Base-by-base conservation (phyloP, 306 rosid species). In the Betula pendula region DNA sequence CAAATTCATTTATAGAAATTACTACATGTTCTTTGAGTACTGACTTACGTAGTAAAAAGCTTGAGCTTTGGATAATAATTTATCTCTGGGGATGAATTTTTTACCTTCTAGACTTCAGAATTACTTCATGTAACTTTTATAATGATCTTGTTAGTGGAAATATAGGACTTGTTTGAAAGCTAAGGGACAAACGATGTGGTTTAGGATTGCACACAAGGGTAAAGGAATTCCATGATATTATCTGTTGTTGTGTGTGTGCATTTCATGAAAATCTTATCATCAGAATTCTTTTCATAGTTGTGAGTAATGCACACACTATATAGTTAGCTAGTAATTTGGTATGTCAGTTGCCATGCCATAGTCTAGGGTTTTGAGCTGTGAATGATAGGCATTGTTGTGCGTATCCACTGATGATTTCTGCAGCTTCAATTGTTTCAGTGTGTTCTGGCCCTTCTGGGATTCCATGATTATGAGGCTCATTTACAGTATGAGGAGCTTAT, bases 401-500 rank as follows among this genome's bases (percentile, higher is more conserved):
- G 56, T 66, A 66, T 73, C 53, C 63, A 70, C 38, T 33, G 15
- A 69, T 53, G 27, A 44, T 2, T 29, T 55, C 24, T 74, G 48
- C 55, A 45, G 55, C 67, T 65, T 69, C 75, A 58, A 16, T 68
- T 59, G 56, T 71, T 9, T 78, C 8, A 29, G 51, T 71, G 71
- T 83, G 56, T 48, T 77, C n/a, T n/a, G n/a, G n/a, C n/a, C n/a
- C n/a, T n/a, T n/a, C n/a, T 58, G 14, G 38, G 42, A 38, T 44
- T 62, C 22, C 31, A 22, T 25, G 25, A 33, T 9, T 33, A 65
- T 66, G 50, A 19, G 42, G 6, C 29, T 53, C 27, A 7, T 20
- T 20, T 53, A 20, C 27, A 53, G 20, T 20, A 53, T 53, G n/a
- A 53, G 60, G 13, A 17, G 27, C 22, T 8, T 10, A 43, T 6